Percentiles rank a stretch among this genome's conserved stretches.
Evolutionary conservation across 192 early-diverging fungal species (phyloP).

Genomic region (Paraglomus brasilianum): DNA sequence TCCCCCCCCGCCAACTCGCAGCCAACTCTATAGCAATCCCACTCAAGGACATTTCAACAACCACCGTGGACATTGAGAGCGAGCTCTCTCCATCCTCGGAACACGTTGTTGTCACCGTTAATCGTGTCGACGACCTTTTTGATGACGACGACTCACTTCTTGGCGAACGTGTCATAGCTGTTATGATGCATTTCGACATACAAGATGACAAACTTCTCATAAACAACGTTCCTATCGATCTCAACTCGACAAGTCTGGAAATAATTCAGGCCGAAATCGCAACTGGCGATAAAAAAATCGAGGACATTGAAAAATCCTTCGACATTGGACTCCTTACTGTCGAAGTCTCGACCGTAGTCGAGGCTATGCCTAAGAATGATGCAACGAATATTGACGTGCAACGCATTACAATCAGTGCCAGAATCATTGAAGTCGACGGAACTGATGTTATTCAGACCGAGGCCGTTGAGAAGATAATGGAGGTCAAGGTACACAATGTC

Average conservation of each 20-base stretch:
- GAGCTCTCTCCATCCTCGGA: conserved; percentile 36
- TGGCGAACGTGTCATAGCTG: conserved; percentile 56
- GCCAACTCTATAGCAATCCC: background rate
- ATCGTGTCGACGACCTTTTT: conserved; percentile 56
- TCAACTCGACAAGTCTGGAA: conserved; percentile 45
- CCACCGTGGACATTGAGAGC: conserved; percentile 37
- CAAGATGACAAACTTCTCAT: conserved; percentile 48
- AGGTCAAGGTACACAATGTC: conserved; percentile 49
- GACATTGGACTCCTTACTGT: conserved; percentile 55
- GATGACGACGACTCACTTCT: conserved; percentile 55
- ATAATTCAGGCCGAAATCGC: conserved; percentile 41
- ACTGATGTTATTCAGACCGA: conserved; percentile 51
- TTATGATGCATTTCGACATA: conserved; percentile 58
- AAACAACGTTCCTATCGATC: conserved; percentile 48
- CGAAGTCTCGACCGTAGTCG: conserved; percentile 46
- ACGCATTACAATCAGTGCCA: conserved; percentile 48
- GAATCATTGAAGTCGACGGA: conserved; percentile 56
- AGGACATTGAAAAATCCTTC: conserved; percentile 47
- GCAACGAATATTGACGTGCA: conserved; percentile 45
- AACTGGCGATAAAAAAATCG: conserved; percentile 38
- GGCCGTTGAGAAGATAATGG: conserved; percentile 53
- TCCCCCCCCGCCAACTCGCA: too few species aligned
- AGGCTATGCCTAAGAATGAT: conserved; percentile 43
- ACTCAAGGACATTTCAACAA: conserved; percentile 38
- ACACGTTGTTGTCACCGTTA: conserved; percentile 55